Conservation (phyloP, 2,329 filamentous ascomycete genomes). For the Microsporum canis region DNA sequence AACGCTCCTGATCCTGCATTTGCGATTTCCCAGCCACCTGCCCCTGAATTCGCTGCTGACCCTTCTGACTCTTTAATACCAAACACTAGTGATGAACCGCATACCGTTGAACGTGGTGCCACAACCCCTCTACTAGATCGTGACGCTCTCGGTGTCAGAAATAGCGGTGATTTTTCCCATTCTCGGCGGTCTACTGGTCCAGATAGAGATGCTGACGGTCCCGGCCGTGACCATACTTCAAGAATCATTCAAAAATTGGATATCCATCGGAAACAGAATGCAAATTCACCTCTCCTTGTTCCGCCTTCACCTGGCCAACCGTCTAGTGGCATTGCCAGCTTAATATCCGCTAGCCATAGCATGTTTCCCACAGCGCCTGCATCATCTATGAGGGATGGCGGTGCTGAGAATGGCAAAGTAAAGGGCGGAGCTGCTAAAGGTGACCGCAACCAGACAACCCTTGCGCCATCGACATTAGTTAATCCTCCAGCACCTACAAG, state of each 20-base stretch:
- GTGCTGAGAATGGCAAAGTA: conserved; percentile 26
- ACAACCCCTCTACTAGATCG: conserved; percentile 55
- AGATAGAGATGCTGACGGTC: conserved; percentile 55
- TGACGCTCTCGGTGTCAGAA: conserved; percentile 48
- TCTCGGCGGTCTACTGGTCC: conserved; percentile 40
- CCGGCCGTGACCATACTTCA: conserved; percentile 66
- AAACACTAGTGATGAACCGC: conserved; percentile 44
- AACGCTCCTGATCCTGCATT: conserved; percentile 61
- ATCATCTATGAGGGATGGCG: conserved; percentile 4
- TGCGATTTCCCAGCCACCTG: conserved; percentile 75
- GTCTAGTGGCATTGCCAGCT: conserved; percentile 62
- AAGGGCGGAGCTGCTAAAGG: conserved; percentile 20
- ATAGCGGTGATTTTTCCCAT: conserved; percentile 59
- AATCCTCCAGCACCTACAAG: conserved; percentile 75
- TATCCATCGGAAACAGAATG: conserved; percentile 66
- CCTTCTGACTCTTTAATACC: conserved; percentile 53
- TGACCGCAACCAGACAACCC: conserved; percentile 47
- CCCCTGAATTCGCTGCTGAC: conserved; percentile 83
- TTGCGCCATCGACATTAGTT: conserved; percentile 73
- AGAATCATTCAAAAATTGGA: conserved; percentile 90
- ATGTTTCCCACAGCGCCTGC: conserved; percentile 2
- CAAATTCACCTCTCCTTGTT: conserved; percentile 37
- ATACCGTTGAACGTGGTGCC: conserved; percentile 47
- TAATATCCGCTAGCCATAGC: conserved; percentile 73
- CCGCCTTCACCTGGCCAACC: conserved; percentile 33